Percentiles rank a stretch among this genome's conserved stretches.
These are phyloP conservation scores for Trichomonascaceae sp. DNA, from an alignment of 1,139 yeast species.

Conservation along the genomic window DNA sequence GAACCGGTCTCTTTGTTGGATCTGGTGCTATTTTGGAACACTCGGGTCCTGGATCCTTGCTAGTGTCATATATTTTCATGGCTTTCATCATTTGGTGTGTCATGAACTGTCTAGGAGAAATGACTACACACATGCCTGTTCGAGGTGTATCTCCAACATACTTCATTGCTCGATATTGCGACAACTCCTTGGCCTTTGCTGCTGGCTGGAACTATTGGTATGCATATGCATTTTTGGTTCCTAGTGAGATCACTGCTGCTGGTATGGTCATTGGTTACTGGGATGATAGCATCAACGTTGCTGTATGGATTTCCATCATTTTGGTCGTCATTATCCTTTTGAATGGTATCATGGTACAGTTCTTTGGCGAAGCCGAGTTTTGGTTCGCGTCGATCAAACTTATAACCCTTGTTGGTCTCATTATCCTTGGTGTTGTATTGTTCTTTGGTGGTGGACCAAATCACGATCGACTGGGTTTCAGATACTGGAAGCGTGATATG, in stretches of 20 bases:
- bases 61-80: conserved; percentile 51
- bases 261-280: conserved; percentile 72
- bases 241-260: conserved; percentile 61
- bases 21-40: conserved; percentile 50
- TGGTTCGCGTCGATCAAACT: conserved; percentile 65
- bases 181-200: conserved; percentile 57
- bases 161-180: conserved; percentile 41
- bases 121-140: conserved; percentile 52
- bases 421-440: conserved; percentile 58
- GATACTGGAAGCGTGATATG: conserved; percentile 68
- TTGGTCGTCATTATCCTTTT: conserved; percentile 46
- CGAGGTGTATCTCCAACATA: conserved; percentile 29
- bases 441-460: conserved; percentile 73
- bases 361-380: conserved; percentile 63
- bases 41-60: conserved; percentile 64
- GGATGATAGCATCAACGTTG: conserved; percentile 67
- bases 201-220: conserved; percentile 85
- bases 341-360: conserved; percentile 57
- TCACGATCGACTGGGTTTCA: conserved; percentile 57
- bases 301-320: conserved; percentile 72
- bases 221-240: conserved; percentile 71
- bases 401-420: conserved; percentile 63
- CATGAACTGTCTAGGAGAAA: conserved; percentile 56
- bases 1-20: conserved; percentile 70
- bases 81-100: conserved; percentile 49